Conservation (phyloP, 2,329 filamentous ascomycete species). For the Microdochium paspali region DNA sequence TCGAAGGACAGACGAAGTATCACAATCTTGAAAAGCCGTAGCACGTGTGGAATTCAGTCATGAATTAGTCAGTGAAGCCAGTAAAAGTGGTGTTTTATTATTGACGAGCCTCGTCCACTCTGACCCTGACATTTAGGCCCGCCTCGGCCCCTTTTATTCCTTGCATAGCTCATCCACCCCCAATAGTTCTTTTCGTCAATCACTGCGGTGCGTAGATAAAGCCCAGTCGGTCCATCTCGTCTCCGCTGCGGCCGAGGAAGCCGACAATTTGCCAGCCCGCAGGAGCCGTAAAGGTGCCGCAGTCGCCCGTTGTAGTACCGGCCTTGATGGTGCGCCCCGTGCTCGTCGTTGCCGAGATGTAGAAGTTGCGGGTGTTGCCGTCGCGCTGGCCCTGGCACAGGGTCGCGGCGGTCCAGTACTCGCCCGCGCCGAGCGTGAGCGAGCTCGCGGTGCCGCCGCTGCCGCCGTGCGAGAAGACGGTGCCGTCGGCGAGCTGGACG, state of each 20-base stretch:
- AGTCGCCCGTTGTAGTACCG: conserved; percentile 36
- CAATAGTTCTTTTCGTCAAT: background rate
- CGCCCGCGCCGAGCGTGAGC: conserved; percentile 32
- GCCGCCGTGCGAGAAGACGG: conserved; percentile 41
- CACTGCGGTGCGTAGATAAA: conserved; percentile 35
- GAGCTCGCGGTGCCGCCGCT: conserved; percentile 32
- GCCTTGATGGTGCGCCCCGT: conserved; percentile 31
- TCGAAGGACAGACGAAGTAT: background rate
- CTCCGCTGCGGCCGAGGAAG: conserved; percentile 39
- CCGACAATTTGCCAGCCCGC: conserved; percentile 43
- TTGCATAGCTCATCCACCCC: background rate
- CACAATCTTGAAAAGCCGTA: background rate
- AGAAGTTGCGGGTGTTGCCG: conserved; percentile 42
- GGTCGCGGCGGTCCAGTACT: conserved; percentile 37
- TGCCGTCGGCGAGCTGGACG: conserved; percentile 37
- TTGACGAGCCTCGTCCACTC: background rate
- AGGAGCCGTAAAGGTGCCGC: conserved; percentile 34
- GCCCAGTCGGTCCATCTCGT: conserved; percentile 45
- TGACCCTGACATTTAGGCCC: background rate
- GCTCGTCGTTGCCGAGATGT: conserved; percentile 42
- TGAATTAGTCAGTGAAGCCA: background rate
- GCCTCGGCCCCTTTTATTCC: background rate
- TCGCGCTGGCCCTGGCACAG: conserved; percentile 40
- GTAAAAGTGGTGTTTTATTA: background rate
- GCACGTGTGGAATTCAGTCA: background rate